Evolutionary conservation across 2,329 filamentous ascomycete species (phyloP).

Genomic region (Tolypocladium paradoxum): DNA sequence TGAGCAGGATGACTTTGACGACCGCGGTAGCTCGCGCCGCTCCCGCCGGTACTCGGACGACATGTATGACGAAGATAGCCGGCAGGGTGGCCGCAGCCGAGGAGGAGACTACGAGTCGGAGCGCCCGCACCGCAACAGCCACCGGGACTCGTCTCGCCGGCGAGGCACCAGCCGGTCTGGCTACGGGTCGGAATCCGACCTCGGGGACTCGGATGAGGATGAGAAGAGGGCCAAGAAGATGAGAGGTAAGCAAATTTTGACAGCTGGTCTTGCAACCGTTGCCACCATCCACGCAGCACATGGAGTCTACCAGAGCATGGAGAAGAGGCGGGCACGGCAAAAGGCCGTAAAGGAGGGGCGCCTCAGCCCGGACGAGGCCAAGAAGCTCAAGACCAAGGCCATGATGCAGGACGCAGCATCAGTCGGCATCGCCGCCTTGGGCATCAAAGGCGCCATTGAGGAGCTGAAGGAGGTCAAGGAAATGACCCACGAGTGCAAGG

Average conservation of each 20-base stretch:
- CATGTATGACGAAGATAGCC: slow-evolving; percentile 35
- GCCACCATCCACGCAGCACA: slow-evolving; percentile 51
- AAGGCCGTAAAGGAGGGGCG: slow-evolving; percentile 43
- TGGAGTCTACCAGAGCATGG: slow-evolving; percentile 47
- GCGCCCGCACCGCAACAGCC: slow-evolving; percentile 28
- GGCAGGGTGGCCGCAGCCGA: slow-evolving; percentile 21
- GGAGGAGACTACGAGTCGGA: slow-evolving; percentile 39
- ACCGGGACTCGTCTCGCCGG: slow-evolving; percentile 22
- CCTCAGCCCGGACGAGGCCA: slow-evolving; percentile 39
- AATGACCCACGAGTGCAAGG: slow-evolving; percentile 33
- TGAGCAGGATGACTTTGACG: slow-evolving; percentile 34
- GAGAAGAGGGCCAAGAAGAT: slow-evolving; percentile 43
- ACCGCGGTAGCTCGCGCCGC: slow-evolving; percentile 27
- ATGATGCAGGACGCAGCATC: slow-evolving; percentile 48
- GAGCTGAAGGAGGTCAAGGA: slow-evolving; percentile 47
- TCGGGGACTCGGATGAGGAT: slow-evolving; percentile 48
- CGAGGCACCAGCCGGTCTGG: slow-evolving; percentile 30
- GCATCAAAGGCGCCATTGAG: slow-evolving; percentile 44
- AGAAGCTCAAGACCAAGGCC: slow-evolving; percentile 46
- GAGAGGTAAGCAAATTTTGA: slow-evolving; percentile 52
- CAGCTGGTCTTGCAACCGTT: slow-evolving; percentile 44
- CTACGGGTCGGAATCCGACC: slow-evolving; percentile 41
- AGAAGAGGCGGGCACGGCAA: slow-evolving; percentile 41
- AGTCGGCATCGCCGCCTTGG: slow-evolving; percentile 45
- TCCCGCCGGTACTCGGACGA: slow-evolving; percentile 30